Base-by-base conservation (phyloP, 176 grass and related monocot genomes). In the Poa annua region DNA sequence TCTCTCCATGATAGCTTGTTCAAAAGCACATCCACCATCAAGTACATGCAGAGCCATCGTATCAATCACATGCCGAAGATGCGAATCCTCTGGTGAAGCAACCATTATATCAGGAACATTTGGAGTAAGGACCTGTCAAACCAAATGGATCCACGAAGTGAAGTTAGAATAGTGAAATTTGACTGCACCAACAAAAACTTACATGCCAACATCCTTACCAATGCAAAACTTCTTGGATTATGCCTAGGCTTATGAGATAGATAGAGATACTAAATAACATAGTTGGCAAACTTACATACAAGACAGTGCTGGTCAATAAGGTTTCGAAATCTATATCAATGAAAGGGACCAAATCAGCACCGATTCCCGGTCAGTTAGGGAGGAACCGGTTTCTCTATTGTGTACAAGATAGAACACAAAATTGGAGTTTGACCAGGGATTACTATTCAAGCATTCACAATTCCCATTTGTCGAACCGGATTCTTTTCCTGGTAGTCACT, bases 1-100 rank as follows among this genome's bases (percentile, higher is more conserved):
- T 81, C 96, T 91, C 83, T 99, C 96, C 96, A 99, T 99, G 79
- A 99, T 71, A 85, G 96, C 93, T 92, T 99, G 96, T 88, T 99
- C 96, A 79, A 99, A 99, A 83, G 96, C 93, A 88, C 96, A 99
- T 82, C 96, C 96, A 82, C 96, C 93, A 79, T 99, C 96, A 86
- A 99, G 96, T 66, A 99, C 93, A 83, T 90, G 83, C 77, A 99
- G 84, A 9, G 96, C 96, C 93, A 99, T 96, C 56, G 96, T 96
- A 75, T 99, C 96, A 81, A 99, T 94, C 44, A 99, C 83, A 88
- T 99, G 93, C 26, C 51, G 83, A 74, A 96, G 77, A 81, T 85
- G 85, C 50, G 84, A 88, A 80, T 95, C 93, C 76, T 99, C 93
- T 60, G 93, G 93, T 56, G 85, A 83, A 67, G 83, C 83, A 76